These are phyloP conservation scores for Kodamaea kakaduensis DNA, from an alignment of 805 yeast species.

Conservation along the genomic window DNA sequence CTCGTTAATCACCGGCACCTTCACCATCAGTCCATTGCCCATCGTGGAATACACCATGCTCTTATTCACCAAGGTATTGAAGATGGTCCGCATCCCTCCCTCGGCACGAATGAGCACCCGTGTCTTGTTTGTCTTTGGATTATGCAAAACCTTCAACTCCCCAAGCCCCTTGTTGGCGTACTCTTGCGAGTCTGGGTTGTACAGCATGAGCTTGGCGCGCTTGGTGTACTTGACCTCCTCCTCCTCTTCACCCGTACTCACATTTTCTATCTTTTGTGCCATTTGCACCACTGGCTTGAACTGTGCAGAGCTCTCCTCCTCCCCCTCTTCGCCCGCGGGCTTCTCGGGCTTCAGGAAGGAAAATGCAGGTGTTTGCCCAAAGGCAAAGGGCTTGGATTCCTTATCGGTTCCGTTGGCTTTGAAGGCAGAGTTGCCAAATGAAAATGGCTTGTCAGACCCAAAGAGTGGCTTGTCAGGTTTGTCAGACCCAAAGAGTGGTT, in stretches of 20 bases:
- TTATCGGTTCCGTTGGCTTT: not conserved
- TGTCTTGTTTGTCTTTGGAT: conserved; percentile 55
- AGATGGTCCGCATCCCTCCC: conserved; percentile 74
- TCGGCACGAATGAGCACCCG: conserved; percentile 83
- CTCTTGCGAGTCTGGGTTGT: conserved; percentile 46
- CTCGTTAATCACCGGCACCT: conserved; percentile 57
- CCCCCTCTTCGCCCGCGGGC: conserved; percentile 26
- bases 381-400: not conserved
- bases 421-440: conserved; percentile 13
- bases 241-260: conserved; percentile 76
- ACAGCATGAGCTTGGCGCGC: conserved; percentile 67
- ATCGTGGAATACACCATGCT: conserved; percentile 57
- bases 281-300: conserved; percentile 37
- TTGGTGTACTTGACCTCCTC: conserved; percentile 63
- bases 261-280: conserved; percentile 44
- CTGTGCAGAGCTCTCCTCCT: conserved; percentile 47
- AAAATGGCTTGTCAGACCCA: conserved; percentile 10
- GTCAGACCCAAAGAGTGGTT: not conserved
- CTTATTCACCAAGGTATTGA: conserved; percentile 61
- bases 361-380: conserved; percentile 1
- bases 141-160: conserved; percentile 66
- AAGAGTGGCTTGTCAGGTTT: not conserved
- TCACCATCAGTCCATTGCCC: conserved; percentile 63
- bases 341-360: conserved; percentile 7
- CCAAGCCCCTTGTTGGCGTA: conserved; percentile 76